phyloP scores from a whole-genome alignment of 805 yeast species.

The Cyberlindnera maclurae region DNA sequence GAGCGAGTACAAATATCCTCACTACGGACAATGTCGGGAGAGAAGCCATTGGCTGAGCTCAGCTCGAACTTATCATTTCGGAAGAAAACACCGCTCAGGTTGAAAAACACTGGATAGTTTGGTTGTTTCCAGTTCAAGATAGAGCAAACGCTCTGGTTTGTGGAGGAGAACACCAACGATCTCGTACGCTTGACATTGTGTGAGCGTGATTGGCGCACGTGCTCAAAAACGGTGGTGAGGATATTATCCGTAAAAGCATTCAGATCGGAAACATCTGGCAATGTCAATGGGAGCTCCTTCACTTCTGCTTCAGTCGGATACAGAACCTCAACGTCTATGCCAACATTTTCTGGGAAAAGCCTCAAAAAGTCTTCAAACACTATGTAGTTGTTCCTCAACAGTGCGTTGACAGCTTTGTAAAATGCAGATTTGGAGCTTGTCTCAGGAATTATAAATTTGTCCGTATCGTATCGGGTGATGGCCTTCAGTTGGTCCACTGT shows the following conservation, averaged over 20 bases:
- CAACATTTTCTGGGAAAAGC: constrained; percentile 49
- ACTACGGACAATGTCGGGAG: constrained; percentile 17
- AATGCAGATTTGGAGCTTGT: constrained; percentile 5
- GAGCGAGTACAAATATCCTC: constrained; percentile 51
- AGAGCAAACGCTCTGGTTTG: constrained; percentile 86
- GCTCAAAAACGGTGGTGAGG: constrained; percentile 65
- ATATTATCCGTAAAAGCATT: constrained; percentile 74
- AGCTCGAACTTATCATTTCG: constrained; percentile 27
- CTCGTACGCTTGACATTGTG: constrained; percentile 34
- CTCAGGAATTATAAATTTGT: constrained; percentile 12
- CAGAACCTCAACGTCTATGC: constrained; percentile 66
- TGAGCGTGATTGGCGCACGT: constrained; percentile 47
- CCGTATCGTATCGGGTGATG: constrained; percentile 23
- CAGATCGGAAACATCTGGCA: constrained; percentile 40
- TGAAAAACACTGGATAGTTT: constrained; percentile 87
- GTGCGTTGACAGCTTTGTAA: constrained; percentile 30
- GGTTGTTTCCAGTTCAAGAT: constrained; percentile 98
- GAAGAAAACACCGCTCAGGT: constrained; percentile 59
- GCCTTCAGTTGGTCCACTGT: constrained; percentile 27
- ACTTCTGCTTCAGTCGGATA: constrained; percentile 60
- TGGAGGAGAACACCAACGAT: constrained; percentile 76
- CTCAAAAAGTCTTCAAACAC: constrained; percentile 55
- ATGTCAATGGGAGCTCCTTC: constrained; percentile 32
- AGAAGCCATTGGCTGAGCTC: constrained; percentile 37
- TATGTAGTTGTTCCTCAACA: constrained; percentile 43